Base-by-base conservation (phyloP, 2,329 filamentous ascomycete species). In the Ceratocystis variospora region DNA sequence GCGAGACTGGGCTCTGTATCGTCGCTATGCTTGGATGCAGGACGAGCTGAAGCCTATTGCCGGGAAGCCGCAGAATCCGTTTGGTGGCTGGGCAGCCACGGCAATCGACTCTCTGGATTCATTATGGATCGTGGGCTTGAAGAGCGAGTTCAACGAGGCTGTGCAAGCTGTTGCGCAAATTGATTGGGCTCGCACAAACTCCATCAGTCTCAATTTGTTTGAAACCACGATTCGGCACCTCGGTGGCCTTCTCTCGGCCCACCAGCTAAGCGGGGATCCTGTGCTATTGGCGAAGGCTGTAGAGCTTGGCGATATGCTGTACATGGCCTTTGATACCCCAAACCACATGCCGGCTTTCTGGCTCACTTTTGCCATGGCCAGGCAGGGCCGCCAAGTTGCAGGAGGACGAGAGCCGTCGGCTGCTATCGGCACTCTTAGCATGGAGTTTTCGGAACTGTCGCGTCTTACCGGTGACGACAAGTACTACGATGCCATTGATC, bases 371-470 rank as follows among this genome's bases (percentile, higher is more conserved):
- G 64, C 72, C 1, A 71, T 74, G 2, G 78, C 78, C 1, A 71
- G 71, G n/a, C 8, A 79, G 74, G 71, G 77, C 73, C 53, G 79
- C 76, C 71, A 83, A 68, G 76, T 79, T 0, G 76, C 77, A 0
- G 80, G 83, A 69, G 72, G 79, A 2, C 79, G 78, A n/a, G 79
- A 79, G 61, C 72, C 76, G 0, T 76, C 76, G n/a, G 79, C 79
- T 0, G 76, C 77, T 2, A 74, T 77, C 0, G 87, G 86, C n/a
- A 89, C 87, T 1, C 76, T 92, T 57, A 85, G 84, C 7, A 74
- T 93, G 71, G 88, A 92, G 72, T 90, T 93, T 72, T 89, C 87
- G 0, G 79, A 87, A 4, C 78, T 93, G 50, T 85, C 87, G 6
- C 88, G 91, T 74, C 76, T 92, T 41, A 90, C 88, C 0, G 83